Percentiles rank a stretch among this genome's conserved stretches.
Conservation (phyloP, 768 basidiomycete species). For the Phylloporus arenicola region DNA sequence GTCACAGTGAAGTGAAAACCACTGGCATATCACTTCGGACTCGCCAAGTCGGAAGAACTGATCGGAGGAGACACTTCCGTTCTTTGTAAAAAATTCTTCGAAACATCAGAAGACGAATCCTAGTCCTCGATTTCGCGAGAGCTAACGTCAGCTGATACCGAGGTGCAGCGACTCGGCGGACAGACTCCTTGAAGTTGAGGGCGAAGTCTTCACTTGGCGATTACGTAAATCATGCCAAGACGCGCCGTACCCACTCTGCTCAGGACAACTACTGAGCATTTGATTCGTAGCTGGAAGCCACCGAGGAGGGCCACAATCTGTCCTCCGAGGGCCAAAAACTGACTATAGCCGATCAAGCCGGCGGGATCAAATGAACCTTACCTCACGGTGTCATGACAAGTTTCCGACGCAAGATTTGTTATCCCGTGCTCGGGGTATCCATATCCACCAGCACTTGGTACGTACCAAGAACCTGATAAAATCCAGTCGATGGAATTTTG, state of each 20-base stretch:
- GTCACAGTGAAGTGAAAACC: background rate
- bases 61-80: slow-evolving; percentile 13
- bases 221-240: too few species aligned
- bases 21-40: too few species aligned
- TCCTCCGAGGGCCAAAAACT: background rate
- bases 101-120: slow-evolving; percentile 10
- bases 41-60: slow-evolving; percentile 5
- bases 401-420: background rate
- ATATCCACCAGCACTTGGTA: background rate
- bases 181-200: too few species aligned
- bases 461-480: slow-evolving; percentile 7
- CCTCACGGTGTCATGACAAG: background rate
- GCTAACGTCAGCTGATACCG: slow-evolving; percentile 5
- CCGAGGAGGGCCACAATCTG: background rate
- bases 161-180: too few species aligned
- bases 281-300: background rate
- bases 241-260: too few species aligned
- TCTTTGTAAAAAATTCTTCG: slow-evolving; percentile 19
- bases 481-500: slow-evolving; percentile 6
- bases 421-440: background rate
- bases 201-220: too few species aligned
- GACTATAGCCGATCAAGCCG: slow-evolving; percentile 2
- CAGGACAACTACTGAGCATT: background rate
- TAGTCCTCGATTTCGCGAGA: slow-evolving; percentile 16
- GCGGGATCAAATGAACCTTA: slow-evolving; percentile 2